These are phyloP conservation scores for Diaporthe vaccinii DNA, from an alignment of 2,329 filamentous ascomycete species.

Conservation along the genomic window DNA sequence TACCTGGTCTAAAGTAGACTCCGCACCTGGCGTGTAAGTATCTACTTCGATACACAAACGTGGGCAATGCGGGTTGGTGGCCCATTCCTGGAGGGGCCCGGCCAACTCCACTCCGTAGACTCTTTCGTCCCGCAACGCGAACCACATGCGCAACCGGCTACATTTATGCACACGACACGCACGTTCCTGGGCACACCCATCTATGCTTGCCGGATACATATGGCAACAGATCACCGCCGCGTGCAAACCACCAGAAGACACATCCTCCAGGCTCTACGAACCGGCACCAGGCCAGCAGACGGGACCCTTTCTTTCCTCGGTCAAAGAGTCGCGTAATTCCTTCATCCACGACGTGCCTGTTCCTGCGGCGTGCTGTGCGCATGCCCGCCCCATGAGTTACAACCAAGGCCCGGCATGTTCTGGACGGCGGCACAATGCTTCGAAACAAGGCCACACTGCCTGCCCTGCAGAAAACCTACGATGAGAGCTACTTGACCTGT, in stretches of 20 bases:
- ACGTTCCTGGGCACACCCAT: neutral
- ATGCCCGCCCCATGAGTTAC: constrained; percentile 32
- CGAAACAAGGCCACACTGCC: constrained; percentile 68
- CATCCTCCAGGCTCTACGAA: neutral
- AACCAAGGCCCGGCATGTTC: constrained; percentile 30
- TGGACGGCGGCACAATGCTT: constrained; percentile 60
- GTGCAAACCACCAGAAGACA: neutral
- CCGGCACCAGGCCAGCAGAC: neutral
- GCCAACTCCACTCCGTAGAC: constrained; percentile 25
- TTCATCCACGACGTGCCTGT: neutral
- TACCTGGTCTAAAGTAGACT: neutral
- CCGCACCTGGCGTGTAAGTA: neutral
- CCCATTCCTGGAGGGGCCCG: neutral
- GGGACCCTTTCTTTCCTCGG: neutral
- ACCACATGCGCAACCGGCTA: constrained; percentile 21
- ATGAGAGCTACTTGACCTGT: constrained; percentile 94
- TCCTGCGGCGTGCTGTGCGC: constrained; percentile 10
- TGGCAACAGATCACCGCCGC: neutral
- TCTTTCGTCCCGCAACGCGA: constrained; percentile 32
- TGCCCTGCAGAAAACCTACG: constrained; percentile 95
- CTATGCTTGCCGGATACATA: neutral
- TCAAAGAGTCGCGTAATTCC: constrained; percentile 19
- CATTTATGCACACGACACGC: constrained; percentile 20
- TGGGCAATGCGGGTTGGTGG: constrained; percentile 24
- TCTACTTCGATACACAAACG: too few relatives aligned